Evolutionary conservation across 495 filamentous ascomycete genomes (phyloP).

Genomic region (Pyrenula massariospora): DNA sequence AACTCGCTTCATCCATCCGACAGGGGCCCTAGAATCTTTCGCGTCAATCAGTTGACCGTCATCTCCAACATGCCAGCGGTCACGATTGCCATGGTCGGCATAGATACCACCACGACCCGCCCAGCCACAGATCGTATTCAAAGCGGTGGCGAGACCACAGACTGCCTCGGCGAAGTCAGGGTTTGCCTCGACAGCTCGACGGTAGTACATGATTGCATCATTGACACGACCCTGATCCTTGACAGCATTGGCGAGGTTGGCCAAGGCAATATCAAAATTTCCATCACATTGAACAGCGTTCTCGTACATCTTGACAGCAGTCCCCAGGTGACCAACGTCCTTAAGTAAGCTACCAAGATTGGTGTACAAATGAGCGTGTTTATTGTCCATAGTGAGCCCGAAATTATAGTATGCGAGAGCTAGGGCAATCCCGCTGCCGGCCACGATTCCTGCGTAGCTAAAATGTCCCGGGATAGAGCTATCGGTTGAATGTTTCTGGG

Average conservation of each 20-base stretch:
- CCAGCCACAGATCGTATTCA: conserved; percentile 98
- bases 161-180: conserved; percentile 96
- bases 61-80: conserved; percentile 92
- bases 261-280: conserved; percentile 92
- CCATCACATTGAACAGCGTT: conserved; percentile 83
- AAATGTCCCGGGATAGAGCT: conserved; percentile 27
- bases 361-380: conserved; percentile 96
- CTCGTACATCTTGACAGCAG: conserved; percentile 96
- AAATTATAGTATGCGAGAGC: conserved; percentile 94
- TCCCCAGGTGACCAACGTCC: conserved; percentile 84
- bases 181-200: conserved; percentile 76
- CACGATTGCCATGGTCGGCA: conserved; percentile 55
- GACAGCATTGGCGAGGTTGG: conserved; percentile 94
- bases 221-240: conserved; percentile 90
- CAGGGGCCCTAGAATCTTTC: conserved; percentile 40
- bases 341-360: conserved; percentile 94
- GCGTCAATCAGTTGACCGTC: conserved; percentile 74
- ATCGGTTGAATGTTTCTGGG: conserved; percentile 15
- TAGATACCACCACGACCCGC: conserved; percentile 76
- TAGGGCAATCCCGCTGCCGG: conserved; percentile 78
- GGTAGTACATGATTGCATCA: conserved; percentile 89
- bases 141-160: conserved; percentile 87
- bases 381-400: conserved; percentile 68
- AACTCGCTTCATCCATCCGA: conserved; percentile 91
- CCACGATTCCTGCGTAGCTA: conserved; percentile 65